Evolutionary conservation across 2,329 filamentous ascomycete species (phyloP).

Genomic region (Trichoderma sp.): DNA sequence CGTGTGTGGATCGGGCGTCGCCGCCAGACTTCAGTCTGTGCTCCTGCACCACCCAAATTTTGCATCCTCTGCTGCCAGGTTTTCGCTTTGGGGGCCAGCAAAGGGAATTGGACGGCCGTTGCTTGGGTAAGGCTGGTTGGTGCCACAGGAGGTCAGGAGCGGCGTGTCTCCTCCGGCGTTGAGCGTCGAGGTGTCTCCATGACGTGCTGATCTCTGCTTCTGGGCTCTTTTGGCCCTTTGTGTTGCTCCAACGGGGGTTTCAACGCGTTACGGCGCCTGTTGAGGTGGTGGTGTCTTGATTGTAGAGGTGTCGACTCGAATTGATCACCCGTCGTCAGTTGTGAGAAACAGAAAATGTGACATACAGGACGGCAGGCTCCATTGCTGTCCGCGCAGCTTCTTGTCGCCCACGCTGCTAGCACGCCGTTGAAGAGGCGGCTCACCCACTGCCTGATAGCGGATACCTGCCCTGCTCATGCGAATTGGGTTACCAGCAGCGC

Average conservation of each 20-base stretch:
- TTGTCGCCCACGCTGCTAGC: neutral
- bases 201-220: constrained; percentile 7
- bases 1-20: constrained; percentile 23
- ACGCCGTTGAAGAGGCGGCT: neutral
- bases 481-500: neutral
- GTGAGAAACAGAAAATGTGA: neutral
- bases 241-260: constrained; percentile 1
- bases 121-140: constrained; percentile 8
- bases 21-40: constrained; percentile 2
- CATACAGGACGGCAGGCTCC: neutral
- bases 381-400: neutral
- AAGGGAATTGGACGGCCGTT: neutral
- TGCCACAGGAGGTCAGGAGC: neutral
- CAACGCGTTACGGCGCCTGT: neutral
- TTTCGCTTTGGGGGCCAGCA: constrained; percentile 12
- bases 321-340: neutral
- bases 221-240: neutral
- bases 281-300: neutral
- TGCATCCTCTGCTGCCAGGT: constrained; percentile 2
- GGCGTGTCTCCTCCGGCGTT: neutral
- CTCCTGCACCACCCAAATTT: neutral
- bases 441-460: constrained; percentile 10
- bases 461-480: neutral
- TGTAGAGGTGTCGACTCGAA: neutral
- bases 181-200: constrained; percentile 1